Percentiles rank a stretch among this genome's conserved stretches.
Conservation (phyloP, 2,329 filamentous ascomycete genomes). For the Mariannaea elegans region DNA sequence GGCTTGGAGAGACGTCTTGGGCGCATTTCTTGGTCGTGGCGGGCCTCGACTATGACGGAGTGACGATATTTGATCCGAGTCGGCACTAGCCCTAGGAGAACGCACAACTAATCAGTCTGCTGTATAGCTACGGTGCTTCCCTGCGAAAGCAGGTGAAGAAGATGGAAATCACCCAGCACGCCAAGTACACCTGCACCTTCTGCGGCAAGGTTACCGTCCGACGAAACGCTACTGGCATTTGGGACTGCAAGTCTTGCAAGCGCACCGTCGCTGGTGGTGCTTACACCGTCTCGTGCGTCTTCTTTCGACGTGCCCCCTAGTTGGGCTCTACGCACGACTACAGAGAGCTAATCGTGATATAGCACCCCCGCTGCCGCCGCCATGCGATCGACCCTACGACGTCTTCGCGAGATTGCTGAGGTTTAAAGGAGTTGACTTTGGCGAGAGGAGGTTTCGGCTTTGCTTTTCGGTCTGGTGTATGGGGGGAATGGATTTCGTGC, state of each 20-base stretch:
- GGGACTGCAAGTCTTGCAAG: slow-evolving; percentile 95
- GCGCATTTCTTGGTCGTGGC: slow-evolving; percentile 14
- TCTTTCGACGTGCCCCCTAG: background rate
- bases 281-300: slow-evolving; percentile 93
- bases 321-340: background rate
- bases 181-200: slow-evolving; percentile 97
- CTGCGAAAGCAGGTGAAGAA: slow-evolving; percentile 97
- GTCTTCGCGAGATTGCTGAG: slow-evolving; percentile 97
- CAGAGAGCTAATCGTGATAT: slow-evolving; percentile 43
- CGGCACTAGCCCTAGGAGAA: slow-evolving; percentile 5
- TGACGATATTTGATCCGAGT: slow-evolving; percentile 9
- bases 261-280: slow-evolving; percentile 82
- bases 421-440: slow-evolving; percentile 67
- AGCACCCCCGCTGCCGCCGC: slow-evolving; percentile 93
- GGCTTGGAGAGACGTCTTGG: background rate
- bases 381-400: slow-evolving; percentile 94
- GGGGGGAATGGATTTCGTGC: slow-evolving; percentile 55
- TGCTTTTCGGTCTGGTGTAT: slow-evolving; percentile 59
- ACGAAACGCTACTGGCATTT: slow-evolving; percentile 92
- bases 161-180: slow-evolving; percentile 99
- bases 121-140: slow-evolving; percentile 92
- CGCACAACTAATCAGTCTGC: slow-evolving; percentile 38
- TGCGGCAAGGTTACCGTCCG: slow-evolving; percentile 97
- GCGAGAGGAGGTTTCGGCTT: slow-evolving; percentile 49
- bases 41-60: slow-evolving; percentile 13